Evolutionary conservation across 805 yeast genomes (phyloP), one percentile per base, ranked within the genome.

Genomic region (Grigorovia yakushimaensis): DNA sequence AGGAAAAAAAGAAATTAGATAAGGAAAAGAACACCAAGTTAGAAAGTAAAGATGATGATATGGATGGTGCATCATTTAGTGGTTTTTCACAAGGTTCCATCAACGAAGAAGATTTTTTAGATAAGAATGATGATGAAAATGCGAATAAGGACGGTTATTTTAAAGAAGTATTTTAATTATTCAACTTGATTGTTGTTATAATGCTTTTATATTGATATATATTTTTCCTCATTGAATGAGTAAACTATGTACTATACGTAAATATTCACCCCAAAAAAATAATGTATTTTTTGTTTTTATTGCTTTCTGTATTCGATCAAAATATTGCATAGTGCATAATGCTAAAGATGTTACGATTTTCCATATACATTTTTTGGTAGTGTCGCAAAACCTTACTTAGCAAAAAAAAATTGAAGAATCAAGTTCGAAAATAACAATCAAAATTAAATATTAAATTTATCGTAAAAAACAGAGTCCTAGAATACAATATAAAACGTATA

Each of bases 31-130:
- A 13, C 27, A 33, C n/a, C 5, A n/a, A 33, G 8, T 13, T 6
- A 6, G 27, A 33, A 33, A 33, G n/a, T 15, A 33, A 51, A 8
- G 46, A 22, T 41, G 41, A 35, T 13, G 47, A 46, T 11, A 43
- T 36, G 39, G 49, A 42, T 17, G 43, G 45, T 23, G 57, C 56
- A 13, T 52, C 63, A 7, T 60, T 59, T 41, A 60, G 62, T 47
- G 62, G 62, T 10, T 61, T 59, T 38, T 59, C 62, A 6, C 64
- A 61, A 46, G 61, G 58, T 11, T 53, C 61, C 1, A 47, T 54
- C 27, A 49, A 58, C 27, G 53, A 50, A 4, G 51, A 51, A 13
- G 51, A n/a, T 17, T 44, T 47, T 9, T 50, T 35, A 37, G 51
- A 50, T 18, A 18, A 48, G 13, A 53, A 52, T 24, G 17, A 22